Evolutionary conservation across 805 yeast species (phyloP), one percentile per base, ranked within the genome.

Genomic region (Ogataea ganodermae): DNA sequence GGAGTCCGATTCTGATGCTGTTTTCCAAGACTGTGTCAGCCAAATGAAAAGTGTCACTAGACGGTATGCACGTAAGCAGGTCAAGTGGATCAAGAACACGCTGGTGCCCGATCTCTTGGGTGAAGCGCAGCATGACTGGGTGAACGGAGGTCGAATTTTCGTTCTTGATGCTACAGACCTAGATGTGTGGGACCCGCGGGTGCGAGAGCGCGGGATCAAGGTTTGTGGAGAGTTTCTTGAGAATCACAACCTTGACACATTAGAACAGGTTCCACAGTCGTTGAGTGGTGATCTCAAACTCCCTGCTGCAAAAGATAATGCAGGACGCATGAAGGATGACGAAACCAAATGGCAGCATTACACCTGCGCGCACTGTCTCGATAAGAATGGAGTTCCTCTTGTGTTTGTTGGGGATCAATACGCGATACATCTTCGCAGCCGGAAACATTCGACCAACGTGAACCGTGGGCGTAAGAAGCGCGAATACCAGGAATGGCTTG

Each of bases 1-100:
- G 63, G 46, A 57, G 57, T 45, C 51, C 13, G 17, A 22, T 10
- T 46, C 37, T 36, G 59, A 53, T 35, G 32, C 21, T 37, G 51
- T 33, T 17, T 75, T 76, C 44, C 61, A 61, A 3, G 70, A 67
- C 3, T 81, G 92, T 8, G 69, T 84, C 2, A 85, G 80, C 10
- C 73, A 80, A 27, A 94, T 94, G 98, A 91, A 92, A 62, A 68
- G 80, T 0, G 73, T 85, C 35, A 94, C 99, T 0, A 69, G 96
- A 45, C 86, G 84, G 59, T 94, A 94, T 65, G 96, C 98, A 1
- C 84, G 83, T 52, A 78, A 78, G 51, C 99, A 94, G 62, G 82
- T 89, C 10, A 90, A 89, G 62, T 94, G 98, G 97, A 90, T 94
- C 51, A 75, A 77, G 41, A 87, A 85, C 55, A 72, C 81, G 49